Conservation (phyloP, 2,329 filamentous ascomycete genomes). For the Phialophora macrospora region DNA sequence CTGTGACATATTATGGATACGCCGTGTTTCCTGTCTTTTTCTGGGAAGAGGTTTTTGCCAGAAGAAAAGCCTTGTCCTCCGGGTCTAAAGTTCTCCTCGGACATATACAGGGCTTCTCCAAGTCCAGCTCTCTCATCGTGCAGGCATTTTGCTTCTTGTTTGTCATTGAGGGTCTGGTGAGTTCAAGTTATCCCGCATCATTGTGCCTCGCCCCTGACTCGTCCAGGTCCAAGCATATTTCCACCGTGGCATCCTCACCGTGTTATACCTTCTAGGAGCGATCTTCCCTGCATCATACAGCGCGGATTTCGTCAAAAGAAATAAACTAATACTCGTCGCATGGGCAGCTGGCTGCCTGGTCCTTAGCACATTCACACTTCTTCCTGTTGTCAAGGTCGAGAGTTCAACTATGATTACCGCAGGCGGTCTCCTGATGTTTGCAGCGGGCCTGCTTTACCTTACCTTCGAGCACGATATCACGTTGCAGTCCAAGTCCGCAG, state of each 20-base stretch:
- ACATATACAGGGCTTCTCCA: slow-evolving; percentile 66
- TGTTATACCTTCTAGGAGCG: slow-evolving; percentile 74
- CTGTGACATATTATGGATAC: slow-evolving; percentile 85
- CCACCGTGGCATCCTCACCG: slow-evolving; percentile 81
- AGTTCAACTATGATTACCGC: slow-evolving; percentile 73
- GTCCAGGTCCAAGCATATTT: slow-evolving; percentile 86
- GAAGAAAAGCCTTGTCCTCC: slow-evolving; percentile 69
- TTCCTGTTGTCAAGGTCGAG: slow-evolving; percentile 86
- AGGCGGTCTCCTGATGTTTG: slow-evolving; percentile 78
- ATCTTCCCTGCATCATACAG: slow-evolving; percentile 82
- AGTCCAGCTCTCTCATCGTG: slow-evolving; percentile 63
- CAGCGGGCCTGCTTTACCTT: slow-evolving; percentile 77
- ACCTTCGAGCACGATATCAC: slow-evolving; percentile 72
- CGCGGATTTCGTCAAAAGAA: slow-evolving; percentile 68
- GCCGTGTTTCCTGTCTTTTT: slow-evolving; percentile 90
- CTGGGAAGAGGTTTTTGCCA: slow-evolving; percentile 92
- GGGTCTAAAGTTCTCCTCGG: slow-evolving; percentile 72
- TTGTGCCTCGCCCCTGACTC: slow-evolving; percentile 25
- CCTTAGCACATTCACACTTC: slow-evolving; percentile 89
- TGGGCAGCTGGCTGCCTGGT: slow-evolving; percentile 78
- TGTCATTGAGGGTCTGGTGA: slow-evolving; percentile 76
- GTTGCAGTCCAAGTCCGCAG: slow-evolving; percentile 45
- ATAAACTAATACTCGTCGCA: slow-evolving; percentile 66
- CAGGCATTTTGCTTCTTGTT: slow-evolving; percentile 71
- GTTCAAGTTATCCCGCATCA: not conserved